Evolutionary conservation across 805 yeast species (phyloP).

Genomic region (Sugiyamaella chiloensis): DNA sequence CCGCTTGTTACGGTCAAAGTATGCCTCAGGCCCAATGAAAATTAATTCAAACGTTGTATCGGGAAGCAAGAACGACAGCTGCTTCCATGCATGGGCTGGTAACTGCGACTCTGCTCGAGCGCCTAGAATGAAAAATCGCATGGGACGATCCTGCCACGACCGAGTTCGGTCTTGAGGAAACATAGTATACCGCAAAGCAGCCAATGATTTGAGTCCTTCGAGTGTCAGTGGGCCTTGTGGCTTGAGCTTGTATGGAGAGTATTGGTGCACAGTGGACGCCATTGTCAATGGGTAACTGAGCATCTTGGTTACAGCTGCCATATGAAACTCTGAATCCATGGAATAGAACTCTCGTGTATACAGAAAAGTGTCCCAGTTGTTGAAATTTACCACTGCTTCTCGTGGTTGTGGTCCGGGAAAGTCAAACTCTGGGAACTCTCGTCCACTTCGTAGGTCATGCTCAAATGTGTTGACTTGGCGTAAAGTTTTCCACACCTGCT

Average conservation of each 20-base stretch:
- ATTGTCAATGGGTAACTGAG: constrained; percentile 90
- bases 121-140: constrained; percentile 85
- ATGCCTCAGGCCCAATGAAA: constrained; percentile 91
- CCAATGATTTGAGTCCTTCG: constrained; percentile 90
- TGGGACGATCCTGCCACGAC: constrained; percentile 75
- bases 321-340: constrained; percentile 94
- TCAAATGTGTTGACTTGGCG: constrained; percentile 88
- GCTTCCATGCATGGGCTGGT: constrained; percentile 96
- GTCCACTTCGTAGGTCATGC: constrained; percentile 90
- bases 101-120: constrained; percentile 91
- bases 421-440: constrained; percentile 93
- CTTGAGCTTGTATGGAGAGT: constrained; percentile 74
- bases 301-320: constrained; percentile 94
- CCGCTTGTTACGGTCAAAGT: constrained; percentile 67
- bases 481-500: constrained; percentile 66
- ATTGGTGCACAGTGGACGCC: constrained; percentile 76
- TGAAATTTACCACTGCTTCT: constrained; percentile 70
- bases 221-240: constrained; percentile 86
- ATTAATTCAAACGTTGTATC: constrained; percentile 78
- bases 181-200: constrained; percentile 87
- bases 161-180: constrained; percentile 65
- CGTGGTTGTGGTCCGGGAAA: constrained; percentile 78
- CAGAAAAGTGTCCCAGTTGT: constrained; percentile 88
- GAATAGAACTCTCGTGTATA: constrained; percentile 91
- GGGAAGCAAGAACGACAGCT: constrained; percentile 81